Evolutionary conservation across 345 rosid species (phyloP).

Genomic region (Populus simonii): DNA sequence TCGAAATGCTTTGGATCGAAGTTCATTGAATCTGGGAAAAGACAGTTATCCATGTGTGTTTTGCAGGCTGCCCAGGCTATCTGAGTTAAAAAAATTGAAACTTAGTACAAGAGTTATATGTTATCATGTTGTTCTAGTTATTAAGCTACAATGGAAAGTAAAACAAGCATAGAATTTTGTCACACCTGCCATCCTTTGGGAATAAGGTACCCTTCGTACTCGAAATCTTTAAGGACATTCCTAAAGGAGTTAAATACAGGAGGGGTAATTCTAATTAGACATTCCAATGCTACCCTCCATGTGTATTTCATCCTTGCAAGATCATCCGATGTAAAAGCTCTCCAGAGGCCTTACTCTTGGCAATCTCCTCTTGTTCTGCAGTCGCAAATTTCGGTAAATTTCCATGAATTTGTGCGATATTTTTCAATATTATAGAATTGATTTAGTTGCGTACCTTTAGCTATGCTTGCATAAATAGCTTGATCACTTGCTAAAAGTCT

Average conservation of each 20-base stretch:
- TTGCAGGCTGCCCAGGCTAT: slow-evolving; percentile 24
- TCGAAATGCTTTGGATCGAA: slow-evolving; percentile 33
- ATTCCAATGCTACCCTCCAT: slow-evolving; percentile 38
- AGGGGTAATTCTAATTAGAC: slow-evolving; percentile 29
- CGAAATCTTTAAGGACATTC: slow-evolving; percentile 20
- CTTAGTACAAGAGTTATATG: no score
- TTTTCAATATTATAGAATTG: neutral
- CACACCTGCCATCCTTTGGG: slow-evolving; percentile 42
- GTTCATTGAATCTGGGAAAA: slow-evolving; percentile 28
- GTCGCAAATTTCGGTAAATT: neutral
- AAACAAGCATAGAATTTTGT: neutral
- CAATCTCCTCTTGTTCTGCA: slow-evolving; percentile 22
- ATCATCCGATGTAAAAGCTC: slow-evolving; percentile 38
- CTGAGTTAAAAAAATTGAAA: slow-evolving; percentile 8
- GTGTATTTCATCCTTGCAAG: slow-evolving; percentile 37
- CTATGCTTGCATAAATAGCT: neutral
- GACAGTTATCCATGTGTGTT: slow-evolving; percentile 32
- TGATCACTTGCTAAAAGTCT: slow-evolving; percentile 17
- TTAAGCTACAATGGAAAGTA: neutral
- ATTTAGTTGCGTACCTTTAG: slow-evolving; percentile 11
- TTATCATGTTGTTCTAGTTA: no score
- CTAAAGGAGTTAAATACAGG: slow-evolving; percentile 26
- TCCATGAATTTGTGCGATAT: neutral
- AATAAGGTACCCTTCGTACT: slow-evolving; percentile 28
- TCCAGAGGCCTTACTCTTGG: slow-evolving; percentile 10